Evolutionary conservation across 208 protist species (phyloP), one percentile per base, ranked within the genome.

Genomic region (Leishmania mexicana): DNA sequence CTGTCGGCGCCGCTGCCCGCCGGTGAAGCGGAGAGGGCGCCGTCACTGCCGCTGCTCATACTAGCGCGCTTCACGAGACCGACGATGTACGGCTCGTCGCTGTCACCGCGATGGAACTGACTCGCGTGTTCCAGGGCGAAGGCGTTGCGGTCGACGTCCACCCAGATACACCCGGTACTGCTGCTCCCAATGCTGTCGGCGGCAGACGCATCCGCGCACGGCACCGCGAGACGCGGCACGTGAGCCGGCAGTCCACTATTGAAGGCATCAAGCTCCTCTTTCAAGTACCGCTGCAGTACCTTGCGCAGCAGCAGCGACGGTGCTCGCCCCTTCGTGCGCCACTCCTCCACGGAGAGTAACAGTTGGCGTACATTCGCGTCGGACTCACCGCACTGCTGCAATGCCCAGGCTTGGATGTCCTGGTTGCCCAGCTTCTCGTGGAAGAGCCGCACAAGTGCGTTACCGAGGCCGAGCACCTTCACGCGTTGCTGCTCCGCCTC

Each of bases 301-400:
- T 83, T 87, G 54, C 81, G 19, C 54, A 97, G 85, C 42, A 96
- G 64, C 64, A 94, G 75, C 28, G 94, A 96, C 17, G 94, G 94
- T 49, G 88, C 73, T 7, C 88, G 89, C n/a, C 94, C 93, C 47
- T 87, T 81, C 47, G 89, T 91, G 73, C 94, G 91, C 93, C 93
- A 97, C 81, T 94, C 94, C 72, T 95, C 83, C 40, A 97, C 73
- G n/a, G 94, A 96, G 28, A 95, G 87, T 31, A 97, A 79, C 31
- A 97, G 80, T 31, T 89, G 85, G 49, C 87, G 81, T 47, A 94
- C 90, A 80, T 96, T 88, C 24, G 80, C 87, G 51, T 89, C 88
- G 0, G 85, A 75, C 49, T 90, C 85, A 11, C 84, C 86, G 75
- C 85, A 92, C 75, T 90, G 86, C 73, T 95, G 86, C 62, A 93